Evolutionary conservation across 192 early-diverging fungal species (phyloP).

Genomic region (Podila clonocystis): DNA sequence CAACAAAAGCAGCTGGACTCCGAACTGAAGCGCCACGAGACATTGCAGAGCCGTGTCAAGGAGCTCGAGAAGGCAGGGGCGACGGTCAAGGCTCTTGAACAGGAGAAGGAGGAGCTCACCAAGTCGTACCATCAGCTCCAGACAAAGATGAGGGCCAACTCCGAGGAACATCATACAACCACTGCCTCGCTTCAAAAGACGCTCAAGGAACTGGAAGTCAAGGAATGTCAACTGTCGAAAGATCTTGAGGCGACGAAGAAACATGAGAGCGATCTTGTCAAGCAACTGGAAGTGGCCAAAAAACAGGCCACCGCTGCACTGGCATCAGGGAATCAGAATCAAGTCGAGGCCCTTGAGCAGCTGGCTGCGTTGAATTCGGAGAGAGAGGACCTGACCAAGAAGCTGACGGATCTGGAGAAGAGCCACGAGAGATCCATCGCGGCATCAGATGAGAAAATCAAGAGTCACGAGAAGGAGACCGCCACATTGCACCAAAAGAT

Average conservation of each 20-base stretch:
- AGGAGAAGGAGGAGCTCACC: constrained; percentile 18
- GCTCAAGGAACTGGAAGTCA: constrained; percentile 13
- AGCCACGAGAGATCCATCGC: constrained; percentile 12
- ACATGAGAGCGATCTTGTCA: constrained; percentile 10
- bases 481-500: background rate
- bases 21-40: constrained; percentile 15
- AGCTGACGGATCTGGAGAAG: constrained; percentile 41
- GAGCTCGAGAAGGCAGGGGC: constrained; percentile 20
- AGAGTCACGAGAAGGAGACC: background rate
- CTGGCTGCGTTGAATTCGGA: constrained; percentile 25
- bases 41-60: constrained; percentile 15
- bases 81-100: background rate
- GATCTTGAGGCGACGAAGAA: constrained; percentile 50
- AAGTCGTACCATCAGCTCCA: constrained; percentile 10
- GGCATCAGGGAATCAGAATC: background rate
- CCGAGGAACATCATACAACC: constrained; percentile 1
- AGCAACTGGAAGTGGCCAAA: constrained; percentile 19
- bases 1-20: constrained; percentile 11
- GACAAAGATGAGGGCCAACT: background rate
- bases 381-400: constrained; percentile 38
- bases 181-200: background rate
- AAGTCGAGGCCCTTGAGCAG: background rate
- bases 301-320: background rate
- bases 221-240: constrained; percentile 18
- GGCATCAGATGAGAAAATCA: background rate